Conservation (phyloP, 225 moss, liverwort and hornwort genomes). For the Pleurozium schreberi region DNA sequence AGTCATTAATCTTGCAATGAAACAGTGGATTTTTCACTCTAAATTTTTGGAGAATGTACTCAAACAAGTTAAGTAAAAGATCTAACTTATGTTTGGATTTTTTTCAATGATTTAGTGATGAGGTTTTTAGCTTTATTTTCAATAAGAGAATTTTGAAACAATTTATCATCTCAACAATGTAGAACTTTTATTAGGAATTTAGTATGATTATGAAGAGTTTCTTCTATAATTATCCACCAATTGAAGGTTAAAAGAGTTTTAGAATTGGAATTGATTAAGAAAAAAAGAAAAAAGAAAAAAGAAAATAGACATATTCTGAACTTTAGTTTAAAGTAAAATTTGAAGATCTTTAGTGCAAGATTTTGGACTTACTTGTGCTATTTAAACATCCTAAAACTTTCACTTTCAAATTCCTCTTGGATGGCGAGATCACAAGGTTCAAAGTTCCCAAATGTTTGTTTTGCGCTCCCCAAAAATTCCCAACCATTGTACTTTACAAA, state of each 20-base stretch:
- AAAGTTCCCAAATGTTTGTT: background rate
- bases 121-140: too few species aligned
- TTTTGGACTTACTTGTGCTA: background rate
- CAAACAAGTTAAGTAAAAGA: background rate
- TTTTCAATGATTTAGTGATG: too few species aligned
- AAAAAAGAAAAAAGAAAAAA: background rate
- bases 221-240: too few species aligned
- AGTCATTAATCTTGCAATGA: background rate
- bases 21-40: background rate
- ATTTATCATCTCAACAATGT: background rate
- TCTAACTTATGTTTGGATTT: background rate
- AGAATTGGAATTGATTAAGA: background rate
- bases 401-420: too few species aligned
- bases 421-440: background rate
- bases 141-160: background rate
- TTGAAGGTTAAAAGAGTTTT: background rate
- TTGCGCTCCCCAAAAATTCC: background rate
- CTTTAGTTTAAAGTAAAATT: background rate
- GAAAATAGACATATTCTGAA: too few species aligned
- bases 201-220: too few species aligned
- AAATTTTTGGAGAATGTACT: background rate
- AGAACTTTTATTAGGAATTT: too few species aligned
- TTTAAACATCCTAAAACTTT: background rate
- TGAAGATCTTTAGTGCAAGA: background rate
- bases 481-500: background rate